Percentiles rank a stretch among this genome's conserved stretches.
phyloP scores from a whole-genome alignment of 768 basidiomycete species.

The Phlebiopsis gigantea region DNA sequence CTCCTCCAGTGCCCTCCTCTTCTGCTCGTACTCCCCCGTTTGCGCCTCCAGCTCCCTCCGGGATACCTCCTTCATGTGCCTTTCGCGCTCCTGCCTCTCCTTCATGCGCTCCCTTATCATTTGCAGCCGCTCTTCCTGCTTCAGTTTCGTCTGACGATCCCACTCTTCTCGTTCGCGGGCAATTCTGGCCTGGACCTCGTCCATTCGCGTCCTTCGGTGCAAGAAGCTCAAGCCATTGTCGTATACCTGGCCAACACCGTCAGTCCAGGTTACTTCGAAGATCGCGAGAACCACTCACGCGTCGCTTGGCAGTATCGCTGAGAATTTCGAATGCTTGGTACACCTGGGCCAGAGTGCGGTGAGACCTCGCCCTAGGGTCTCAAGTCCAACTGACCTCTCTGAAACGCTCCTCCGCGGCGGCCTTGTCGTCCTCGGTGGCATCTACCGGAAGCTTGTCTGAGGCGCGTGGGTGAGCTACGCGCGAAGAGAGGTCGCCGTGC shows the following conservation, averaged over 20 bases:
- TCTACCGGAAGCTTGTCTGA: constrained; percentile 26
- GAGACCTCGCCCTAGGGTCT: not conserved
- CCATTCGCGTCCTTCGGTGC: constrained; percentile 12
- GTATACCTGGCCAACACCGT: constrained; percentile 16
- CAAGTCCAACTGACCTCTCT: constrained; percentile 17
- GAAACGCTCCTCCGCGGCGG: constrained; percentile 23
- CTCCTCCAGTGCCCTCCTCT: not conserved
- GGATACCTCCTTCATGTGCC: not conserved
- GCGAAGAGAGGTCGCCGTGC: not conserved
- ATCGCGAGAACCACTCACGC: not conserved
- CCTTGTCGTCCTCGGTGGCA: constrained; percentile 20
- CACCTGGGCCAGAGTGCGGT: constrained; percentile 12
- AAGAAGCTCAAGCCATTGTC: constrained; percentile 25
- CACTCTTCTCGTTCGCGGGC: constrained; percentile 24
- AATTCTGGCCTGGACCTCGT: constrained; percentile 20
- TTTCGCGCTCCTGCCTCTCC: not conserved
- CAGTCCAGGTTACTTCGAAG: not conserved
- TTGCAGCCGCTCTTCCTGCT: constrained; percentile 46
- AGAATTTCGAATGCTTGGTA: constrained; percentile 27
- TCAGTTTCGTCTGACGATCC: constrained; percentile 38
- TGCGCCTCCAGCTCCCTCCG: not conserved
- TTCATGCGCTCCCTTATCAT: constrained; percentile 23
- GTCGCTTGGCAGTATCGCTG: constrained; percentile 27
- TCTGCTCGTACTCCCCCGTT: not conserved
- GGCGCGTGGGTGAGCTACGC: not conserved